These are phyloP conservation scores for Macrophomina phaseolina DNA, from an alignment of 2,329 filamentous ascomycete species.

Conservation along the genomic window DNA sequence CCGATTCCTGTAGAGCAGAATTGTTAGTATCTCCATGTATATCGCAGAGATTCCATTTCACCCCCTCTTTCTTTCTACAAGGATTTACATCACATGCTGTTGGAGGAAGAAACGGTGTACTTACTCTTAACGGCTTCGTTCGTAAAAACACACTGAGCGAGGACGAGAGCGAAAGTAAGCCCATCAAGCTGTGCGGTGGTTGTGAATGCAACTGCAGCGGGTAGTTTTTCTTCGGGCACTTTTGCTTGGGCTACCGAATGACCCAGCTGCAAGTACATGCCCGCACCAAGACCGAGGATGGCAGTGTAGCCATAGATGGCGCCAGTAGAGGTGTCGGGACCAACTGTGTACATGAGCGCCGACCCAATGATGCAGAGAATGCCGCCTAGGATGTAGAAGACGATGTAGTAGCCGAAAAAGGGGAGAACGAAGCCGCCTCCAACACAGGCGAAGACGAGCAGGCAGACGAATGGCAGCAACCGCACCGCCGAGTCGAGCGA, in stretches of 20 bases:
- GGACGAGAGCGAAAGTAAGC: background rate
- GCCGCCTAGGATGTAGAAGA: too few species aligned
- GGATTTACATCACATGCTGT: too few species aligned
- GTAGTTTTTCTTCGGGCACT: background rate
- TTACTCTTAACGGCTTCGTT: background rate
- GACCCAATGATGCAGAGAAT: background rate
- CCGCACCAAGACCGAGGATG: background rate
- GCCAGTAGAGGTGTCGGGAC: background rate
- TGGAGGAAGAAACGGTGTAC: too few species aligned
- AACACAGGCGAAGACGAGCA: background rate
- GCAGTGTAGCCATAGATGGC: background rate
- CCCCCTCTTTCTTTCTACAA: too few species aligned
- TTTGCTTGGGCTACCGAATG: background rate
- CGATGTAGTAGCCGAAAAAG: too few species aligned
- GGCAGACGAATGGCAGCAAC: background rate
- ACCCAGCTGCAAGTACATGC: background rate
- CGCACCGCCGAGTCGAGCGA: background rate
- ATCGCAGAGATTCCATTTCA: too few species aligned
- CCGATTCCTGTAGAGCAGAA: too few species aligned
- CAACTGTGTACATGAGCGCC: background rate
- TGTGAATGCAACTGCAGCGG: background rate
- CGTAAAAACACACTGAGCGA: background rate
- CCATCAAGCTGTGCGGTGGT: background rate
- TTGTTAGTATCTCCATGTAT: too few species aligned
- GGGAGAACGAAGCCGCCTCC: too few species aligned